Evolutionary conservation across 257 asterid genomes (phyloP), one percentile per base, ranked within the genome.

Genomic region (Hygrophila difformis): DNA sequence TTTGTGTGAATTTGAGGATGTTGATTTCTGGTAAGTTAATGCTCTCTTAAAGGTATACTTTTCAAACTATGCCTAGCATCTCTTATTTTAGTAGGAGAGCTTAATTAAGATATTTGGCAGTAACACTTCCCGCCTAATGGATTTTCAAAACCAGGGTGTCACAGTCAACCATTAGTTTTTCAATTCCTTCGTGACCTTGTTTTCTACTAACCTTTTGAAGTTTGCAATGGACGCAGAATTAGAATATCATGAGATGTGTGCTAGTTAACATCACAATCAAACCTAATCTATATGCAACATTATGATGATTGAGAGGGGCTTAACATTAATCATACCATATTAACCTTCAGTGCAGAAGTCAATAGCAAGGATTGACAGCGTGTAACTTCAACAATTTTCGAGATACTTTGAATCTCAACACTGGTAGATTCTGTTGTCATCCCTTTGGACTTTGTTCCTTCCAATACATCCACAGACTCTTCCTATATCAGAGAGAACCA

Each of bases 311-410:
- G 18, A 28, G 51, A n/a, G n/a, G n/a, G n/a, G n/a, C n/a, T 43
- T 26, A 26, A 8, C 38, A 28, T 50, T 13, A 14, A 37, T 18
- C 68, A 23, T 66, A 86, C 96, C 88, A 43, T 50, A 40, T 45
- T 60, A 24, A 66, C 54, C 67, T 71, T 64, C 45, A 58, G 50
- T 47, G 70, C 76, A 12, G 77, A 79, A 56, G 68, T 29, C 62
- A 86, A 78, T 22, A 68, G 63, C 70, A 73, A 44, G 19, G 72
- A 70, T 41, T 60, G 68, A 63, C 86, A 86, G 31, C 55, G 56
- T 37, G 87, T 62, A 59, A 83, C 69, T 52, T 73, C 89, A 37
- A 77, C 63, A 8, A 76, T 72, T 62, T 70, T 72, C 24, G 79
- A 54, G 14, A 60, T 55, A 39, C 49, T 72, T 4, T 58, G 72